Percentiles rank a stretch among this genome's conserved stretches.
These are phyloP conservation scores for Pulveroboletus sp. DNA, from an alignment of 768 basidiomycete species.

Conservation along the genomic window DNA sequence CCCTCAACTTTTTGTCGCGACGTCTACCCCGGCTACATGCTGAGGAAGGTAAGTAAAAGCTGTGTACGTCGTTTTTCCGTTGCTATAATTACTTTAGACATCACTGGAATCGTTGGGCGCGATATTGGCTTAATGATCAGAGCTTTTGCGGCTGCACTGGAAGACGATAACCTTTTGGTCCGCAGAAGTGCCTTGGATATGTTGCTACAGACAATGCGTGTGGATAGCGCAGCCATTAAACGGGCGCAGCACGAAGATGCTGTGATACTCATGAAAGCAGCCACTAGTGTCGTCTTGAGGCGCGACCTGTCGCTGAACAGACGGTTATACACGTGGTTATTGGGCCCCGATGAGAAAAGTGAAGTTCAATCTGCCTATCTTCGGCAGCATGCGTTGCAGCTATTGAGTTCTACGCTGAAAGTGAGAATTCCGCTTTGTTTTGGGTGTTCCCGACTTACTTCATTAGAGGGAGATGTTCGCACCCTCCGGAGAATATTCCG, in stretches of 20 bases:
- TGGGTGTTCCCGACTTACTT: slow-evolving; percentile 10
- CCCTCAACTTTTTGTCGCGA: slow-evolving; percentile 81
- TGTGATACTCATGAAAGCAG: slow-evolving; percentile 79
- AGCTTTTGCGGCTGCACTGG: slow-evolving; percentile 85
- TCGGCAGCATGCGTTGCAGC: slow-evolving; percentile 61
- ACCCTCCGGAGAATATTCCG: slow-evolving; percentile 67
- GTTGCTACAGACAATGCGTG: slow-evolving; percentile 65
- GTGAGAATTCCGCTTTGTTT: slow-evolving; percentile 32
- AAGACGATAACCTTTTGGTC: slow-evolving; percentile 90
- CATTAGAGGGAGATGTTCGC: slow-evolving; percentile 70
- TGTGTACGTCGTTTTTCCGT: neutral
- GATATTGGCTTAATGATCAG: slow-evolving; percentile 94
- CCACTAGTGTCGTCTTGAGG: slow-evolving; percentile 83
- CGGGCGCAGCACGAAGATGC: slow-evolving; percentile 70
- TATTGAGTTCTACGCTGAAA: slow-evolving; percentile 66
- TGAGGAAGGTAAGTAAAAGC: slow-evolving; percentile 54
- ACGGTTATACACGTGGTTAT: slow-evolving; percentile 87
- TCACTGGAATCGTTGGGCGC: slow-evolving; percentile 68
- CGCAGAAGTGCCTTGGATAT: slow-evolving; percentile 83
- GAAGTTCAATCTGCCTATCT: slow-evolving; percentile 74
- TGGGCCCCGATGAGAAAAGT: slow-evolving; percentile 76
- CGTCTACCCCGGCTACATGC: slow-evolving; percentile 67
- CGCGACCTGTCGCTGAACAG: slow-evolving; percentile 91
- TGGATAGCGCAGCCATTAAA: slow-evolving; percentile 68
- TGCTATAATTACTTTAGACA: slow-evolving; percentile 38